A percentile compares a stretch with the other conserved stretches of the same genome.
Evolutionary conservation across 805 yeast genomes (phyloP).

Genomic region (Kazachstania viticola): DNA sequence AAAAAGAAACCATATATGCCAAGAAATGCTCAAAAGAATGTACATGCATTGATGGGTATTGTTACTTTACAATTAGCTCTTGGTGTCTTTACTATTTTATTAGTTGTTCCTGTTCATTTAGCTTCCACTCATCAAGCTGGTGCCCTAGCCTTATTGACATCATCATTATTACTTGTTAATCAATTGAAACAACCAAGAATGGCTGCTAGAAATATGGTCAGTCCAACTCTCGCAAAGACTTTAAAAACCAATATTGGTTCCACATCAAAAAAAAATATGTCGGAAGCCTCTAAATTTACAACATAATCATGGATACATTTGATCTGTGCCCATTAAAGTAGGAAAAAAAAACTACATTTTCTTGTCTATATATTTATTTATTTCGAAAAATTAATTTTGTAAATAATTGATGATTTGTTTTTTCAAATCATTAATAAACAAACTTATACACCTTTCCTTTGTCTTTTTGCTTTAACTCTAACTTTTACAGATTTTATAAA

Average conservation of each 20-base stretch:
- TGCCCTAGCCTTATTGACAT: conserved; percentile 77
- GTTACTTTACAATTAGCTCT: conserved; percentile 73
- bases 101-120: conserved; percentile 81
- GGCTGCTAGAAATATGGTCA: conserved; percentile 28
- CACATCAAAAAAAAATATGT: conserved; percentile 27
- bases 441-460: too few species aligned
- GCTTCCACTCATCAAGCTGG: conserved; percentile 98
- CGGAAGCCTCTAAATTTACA: conserved; percentile 28
- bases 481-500: too few species aligned
- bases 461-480: too few species aligned
- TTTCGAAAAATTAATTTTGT: neutral
- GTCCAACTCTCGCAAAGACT: conserved; percentile 26
- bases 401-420: conserved; percentile 3
- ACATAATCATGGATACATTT: too few species aligned
- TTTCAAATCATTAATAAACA: too few species aligned
- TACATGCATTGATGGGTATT: conserved; percentile 68
- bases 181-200: conserved; percentile 48
- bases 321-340: too few species aligned
- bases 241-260: conserved; percentile 16
- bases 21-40: conserved; percentile 39
- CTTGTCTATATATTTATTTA: neutral
- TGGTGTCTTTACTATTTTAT: conserved; percentile 78
- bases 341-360: too few species aligned
- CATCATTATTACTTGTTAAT: conserved; percentile 52
- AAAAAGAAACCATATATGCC: conserved; percentile 48